Base-by-base conservation (phyloP, 768 basidiomycete species). In the Panaeolus cyanescens region DNA sequence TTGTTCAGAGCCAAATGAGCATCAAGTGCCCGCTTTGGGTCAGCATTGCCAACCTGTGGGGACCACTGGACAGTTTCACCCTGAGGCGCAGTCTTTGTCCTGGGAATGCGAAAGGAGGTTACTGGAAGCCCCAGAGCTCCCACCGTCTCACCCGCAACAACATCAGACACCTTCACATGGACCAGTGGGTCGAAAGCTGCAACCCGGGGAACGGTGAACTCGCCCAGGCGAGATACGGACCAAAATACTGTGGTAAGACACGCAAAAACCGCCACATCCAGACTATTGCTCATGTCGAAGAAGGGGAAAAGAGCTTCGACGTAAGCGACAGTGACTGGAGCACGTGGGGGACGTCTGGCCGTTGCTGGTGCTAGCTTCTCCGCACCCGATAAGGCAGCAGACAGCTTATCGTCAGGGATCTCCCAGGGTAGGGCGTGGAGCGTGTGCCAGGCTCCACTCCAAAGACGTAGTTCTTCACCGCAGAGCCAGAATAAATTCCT, bases 401-500 rank as follows among this genome's bases (percentile, higher is more conserved):
- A 22, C 19, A 62, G 9, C 31, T 61, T n/a, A 5, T 10, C 9
- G 13, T 33, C 19, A 30, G 58, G 15, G 15, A 57, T 34, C 20
- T 30, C 9, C 63, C 62, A 59, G 3, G 33, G 3, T 10, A 45
- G 19, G 25, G 36, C 53, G 58, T 80, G 78, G 0, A 78, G 31
- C 33, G 71, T 65, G 64, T 80, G 76, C 77, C 79, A 80, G 0
- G 76, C 75, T 0, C 68, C 3, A 78, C 59, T 0, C 64, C 68
- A 0, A 55, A 34, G 0, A 75, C 31, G 61, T 74, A 76, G 62
- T 76, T 78, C 9, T 55, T 30, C 0, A 77, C 32, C 0, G 77
- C 67, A 15, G 45, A 53, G 0, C 67, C 67, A 4, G 75, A 61
- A 57, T 74, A 74, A 0, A 65, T 25, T 2, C 78, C 78, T 5